A percentile compares a stretch with the other conserved stretches of the same genome.
Evolutionary conservation across 1,139 yeast species (phyloP).

Genomic region (Hyphopichia pseudoburtonii): DNA sequence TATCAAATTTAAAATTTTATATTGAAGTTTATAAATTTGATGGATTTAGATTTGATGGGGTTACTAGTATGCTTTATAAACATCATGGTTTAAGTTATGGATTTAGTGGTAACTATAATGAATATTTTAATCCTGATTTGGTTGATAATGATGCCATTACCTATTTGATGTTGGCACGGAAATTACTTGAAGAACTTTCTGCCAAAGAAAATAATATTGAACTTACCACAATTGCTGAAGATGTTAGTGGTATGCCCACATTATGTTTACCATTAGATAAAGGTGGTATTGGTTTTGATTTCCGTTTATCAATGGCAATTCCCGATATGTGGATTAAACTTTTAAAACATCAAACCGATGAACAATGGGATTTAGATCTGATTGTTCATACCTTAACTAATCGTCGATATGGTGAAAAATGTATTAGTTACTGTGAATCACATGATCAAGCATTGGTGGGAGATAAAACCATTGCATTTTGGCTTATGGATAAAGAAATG

Average conservation of each 20-base stretch:
- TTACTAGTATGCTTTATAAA: slow-evolving; percentile 84
- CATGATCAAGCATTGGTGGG: slow-evolving; percentile 98
- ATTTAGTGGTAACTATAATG: slow-evolving; percentile 90
- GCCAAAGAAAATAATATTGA: slow-evolving; percentile 37
- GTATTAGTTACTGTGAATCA: slow-evolving; percentile 91
- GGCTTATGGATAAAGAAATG: slow-evolving; percentile 99
- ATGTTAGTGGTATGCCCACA: slow-evolving; percentile 97
- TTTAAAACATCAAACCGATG: slow-evolving; percentile 79
- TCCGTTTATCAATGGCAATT: slow-evolving; percentile 92
- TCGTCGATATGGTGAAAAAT: slow-evolving; percentile 84
- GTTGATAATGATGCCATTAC: slow-evolving; percentile 88
- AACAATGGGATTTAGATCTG: slow-evolving; percentile 86
- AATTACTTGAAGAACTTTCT: slow-evolving; percentile 58
- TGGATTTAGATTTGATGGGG: slow-evolving; percentile 97
- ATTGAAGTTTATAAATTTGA: slow-evolving; percentile 84
- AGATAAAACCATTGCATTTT: slow-evolving; percentile 92
- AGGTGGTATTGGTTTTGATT: slow-evolving; percentile 95
- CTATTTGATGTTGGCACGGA: slow-evolving; percentile 86
- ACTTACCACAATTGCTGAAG: slow-evolving; percentile 88
- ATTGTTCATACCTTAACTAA: slow-evolving; percentile 83
- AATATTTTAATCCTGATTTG: slow-evolving; percentile 76
- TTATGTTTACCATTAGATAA: slow-evolving; percentile 67
- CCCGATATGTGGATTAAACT: slow-evolving; percentile 99
- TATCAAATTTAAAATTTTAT: slow-evolving; percentile 85
- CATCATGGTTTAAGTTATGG: slow-evolving; percentile 93